A percentile compares a stretch with the other conserved stretches of the same genome.
These are phyloP conservation scores for Aureobasidium leucospermi DNA, from an alignment of 2,329 filamentous ascomycete species.

Conservation along the genomic window DNA sequence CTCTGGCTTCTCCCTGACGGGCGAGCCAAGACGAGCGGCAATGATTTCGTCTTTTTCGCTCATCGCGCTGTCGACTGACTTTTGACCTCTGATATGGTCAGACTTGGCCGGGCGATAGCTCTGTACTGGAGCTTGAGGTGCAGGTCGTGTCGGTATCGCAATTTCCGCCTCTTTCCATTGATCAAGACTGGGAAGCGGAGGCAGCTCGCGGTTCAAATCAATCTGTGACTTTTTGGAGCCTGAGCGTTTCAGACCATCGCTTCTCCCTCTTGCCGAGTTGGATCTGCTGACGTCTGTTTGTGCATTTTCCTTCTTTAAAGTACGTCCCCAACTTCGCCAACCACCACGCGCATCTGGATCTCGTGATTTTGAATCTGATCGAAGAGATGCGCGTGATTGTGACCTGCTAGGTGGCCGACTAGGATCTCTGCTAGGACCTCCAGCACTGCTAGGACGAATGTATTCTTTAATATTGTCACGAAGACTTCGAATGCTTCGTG, in stretches of 20 bases:
- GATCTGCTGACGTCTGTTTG: slow-evolving; percentile 8
- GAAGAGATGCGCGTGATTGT: neutral
- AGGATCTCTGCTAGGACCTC: neutral
- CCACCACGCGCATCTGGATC: slow-evolving; percentile 5
- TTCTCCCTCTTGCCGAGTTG: slow-evolving; percentile 7
- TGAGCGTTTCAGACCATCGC: neutral
- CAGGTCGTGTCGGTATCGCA: neutral
- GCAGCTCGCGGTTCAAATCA: slow-evolving; percentile 41
- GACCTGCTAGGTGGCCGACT: slow-evolving; percentile 3
- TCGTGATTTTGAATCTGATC: neutral
- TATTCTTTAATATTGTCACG: slow-evolving; percentile 34
- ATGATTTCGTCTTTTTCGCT: slow-evolving; percentile 17
- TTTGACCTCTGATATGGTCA: neutral
- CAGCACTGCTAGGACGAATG: slow-evolving; percentile 29
- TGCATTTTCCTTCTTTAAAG: neutral
- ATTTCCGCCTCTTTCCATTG: slow-evolving; percentile 26
- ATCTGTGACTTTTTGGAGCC: slow-evolving; percentile 18
- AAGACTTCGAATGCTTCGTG: slow-evolving; percentile 33
- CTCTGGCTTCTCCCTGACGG: slow-evolving; percentile 18
- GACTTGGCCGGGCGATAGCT: slow-evolving; percentile 2
- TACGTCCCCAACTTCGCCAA: slow-evolving; percentile 10
- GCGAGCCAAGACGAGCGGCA: slow-evolving; percentile 19
- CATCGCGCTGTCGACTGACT: slow-evolving; percentile 8
- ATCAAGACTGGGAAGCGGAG: slow-evolving; percentile 40
- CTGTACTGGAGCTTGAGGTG: neutral